These are phyloP conservation scores for Jimgerdemannia lactiflua DNA, from an alignment of 192 early-diverging fungal species.

Conservation along the genomic window DNA sequence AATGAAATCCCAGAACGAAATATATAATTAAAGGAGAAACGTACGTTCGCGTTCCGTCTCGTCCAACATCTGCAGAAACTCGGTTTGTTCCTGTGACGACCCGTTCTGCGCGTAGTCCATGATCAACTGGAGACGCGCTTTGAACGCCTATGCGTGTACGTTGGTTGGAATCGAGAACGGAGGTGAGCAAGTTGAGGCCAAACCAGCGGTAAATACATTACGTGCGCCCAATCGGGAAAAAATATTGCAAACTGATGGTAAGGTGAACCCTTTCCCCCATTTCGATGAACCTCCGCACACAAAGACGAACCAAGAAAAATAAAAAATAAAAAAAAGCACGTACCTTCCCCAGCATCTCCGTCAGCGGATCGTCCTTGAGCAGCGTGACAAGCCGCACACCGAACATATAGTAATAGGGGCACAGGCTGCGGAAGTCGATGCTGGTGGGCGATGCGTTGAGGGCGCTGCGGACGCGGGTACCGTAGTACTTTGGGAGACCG, in stretches of 20 bases:
- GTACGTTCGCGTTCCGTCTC: conserved; percentile 50
- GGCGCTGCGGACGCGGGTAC: conserved; percentile 26
- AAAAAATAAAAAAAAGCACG: neutral
- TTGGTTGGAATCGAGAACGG: too few relatives aligned
- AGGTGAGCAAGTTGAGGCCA: too few relatives aligned
- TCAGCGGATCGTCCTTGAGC: conserved; percentile 19
- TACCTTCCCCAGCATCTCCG: conserved; percentile 27
- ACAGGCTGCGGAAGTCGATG: conserved; percentile 32
- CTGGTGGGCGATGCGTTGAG: conserved; percentile 30
- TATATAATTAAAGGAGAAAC: neutral
- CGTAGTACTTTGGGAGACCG: conserved; percentile 20
- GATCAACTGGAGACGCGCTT: conserved; percentile 32
- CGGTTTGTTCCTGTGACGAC: conserved; percentile 24
- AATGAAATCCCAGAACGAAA: neutral
- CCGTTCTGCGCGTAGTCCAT: conserved; percentile 48
- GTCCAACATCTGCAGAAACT: conserved; percentile 40
- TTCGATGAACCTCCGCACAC: too few relatives aligned
- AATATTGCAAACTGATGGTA: neutral
- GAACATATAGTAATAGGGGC: conserved; percentile 41
- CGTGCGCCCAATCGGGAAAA: too few relatives aligned
- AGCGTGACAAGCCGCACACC: conserved; percentile 30
- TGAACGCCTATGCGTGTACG: conserved; percentile 31
- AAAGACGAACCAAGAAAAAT: neutral
- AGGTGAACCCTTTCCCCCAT: neutral
- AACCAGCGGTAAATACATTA: too few relatives aligned